Evolutionary conservation across 192 early-diverging fungal genomes (phyloP), one percentile per base, ranked within the genome.

Genomic region (Mortierella hygrophila): DNA sequence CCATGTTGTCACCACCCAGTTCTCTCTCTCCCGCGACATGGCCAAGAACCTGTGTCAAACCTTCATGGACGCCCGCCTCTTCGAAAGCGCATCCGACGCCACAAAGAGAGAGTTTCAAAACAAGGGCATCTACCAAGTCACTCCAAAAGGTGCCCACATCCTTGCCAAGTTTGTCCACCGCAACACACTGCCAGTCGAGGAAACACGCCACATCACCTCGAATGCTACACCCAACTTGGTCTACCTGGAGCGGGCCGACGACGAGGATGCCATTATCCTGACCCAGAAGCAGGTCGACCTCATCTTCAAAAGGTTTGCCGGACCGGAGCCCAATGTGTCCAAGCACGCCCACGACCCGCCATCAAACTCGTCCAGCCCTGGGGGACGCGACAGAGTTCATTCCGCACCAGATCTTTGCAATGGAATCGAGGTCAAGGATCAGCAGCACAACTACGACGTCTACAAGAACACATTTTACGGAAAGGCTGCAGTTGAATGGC

Each of bases 1-100:
- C 10, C 91, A 90, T 18, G 91, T 91, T 0, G 89, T 89, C 13
- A 93, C 91, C 6, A 93, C 92, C 4, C 92, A 91, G 15, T 92
- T 93, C 69, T 91, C 89, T 16, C 90, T 93, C 84, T 86, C 89
- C 18, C 57, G 83, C 38, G 91, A 92, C 42, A 91, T 93, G 91
- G 91, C 92, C 49, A 91, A 90, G 68, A 90, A 82, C 55, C 72
- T 93, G 0, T 89, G 89, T 60, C 88, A 91, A 63, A 86, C 90
- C n/a, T 92, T 93, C 47, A 82, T 93, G 78, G 88, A 90, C 26
- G 89, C 92, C 11, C 84, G 89, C 20, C 76, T 92, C 18, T 83
- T 90, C 55, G 89, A 89, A 57, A 88, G 86, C 29, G 83, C 88
- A 6, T 46, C 80, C 0, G 92, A 93, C 55, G 80, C 90, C 13